Base-by-base conservation (phyloP, 2,329 filamentous ascomycete species). In the Pseudocercospora vitis region DNA sequence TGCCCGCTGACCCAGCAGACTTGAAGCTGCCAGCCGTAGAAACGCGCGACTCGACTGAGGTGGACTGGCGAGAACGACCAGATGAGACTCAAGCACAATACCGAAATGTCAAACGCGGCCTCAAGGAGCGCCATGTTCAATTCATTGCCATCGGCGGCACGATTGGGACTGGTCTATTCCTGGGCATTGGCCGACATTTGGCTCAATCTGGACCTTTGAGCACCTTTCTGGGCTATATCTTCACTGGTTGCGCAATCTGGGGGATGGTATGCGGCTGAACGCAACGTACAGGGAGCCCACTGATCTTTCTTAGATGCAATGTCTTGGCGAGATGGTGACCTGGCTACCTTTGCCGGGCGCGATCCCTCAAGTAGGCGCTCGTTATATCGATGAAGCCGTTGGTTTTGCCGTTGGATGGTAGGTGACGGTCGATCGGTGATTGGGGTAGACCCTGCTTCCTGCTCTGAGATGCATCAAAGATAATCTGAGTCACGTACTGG, bases 281-380 rank as follows among this genome's bases (percentile, higher is more conserved):
- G 68, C 16, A 59, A 58, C 28, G 71, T 71, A 67, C 66, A 66
- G 7, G 58, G 63, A 9, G 58, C 73, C 7, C 69, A 74, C 6
- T 74, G 68, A 60, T 63, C 67, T 28, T 63, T 74, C 11, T 73
- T 75, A 68, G 72, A 73, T 48, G 62, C 37, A 42, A 42, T 42
- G 66, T 19, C 60, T 83, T 32, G 81, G 78, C 46, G 81, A 84
- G 68, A 82, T 84, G 78, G 77, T 76, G 49, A 76, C 80, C 5
- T 81, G 80, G 56, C 71, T 82, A 4, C 56, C 81, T 3, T 70
- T 82, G 47, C 73, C 61, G 6, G 72, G 78, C 28, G 75, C 33
- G 63, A 78, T 21, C 76, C 77, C n/a, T 68, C 81, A 60, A 33
- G 53, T 55, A 11, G 51, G 54, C 3, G 44, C 48, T 9, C 51